Evolutionary conservation across 495 filamentous ascomycete genomes (phyloP), one percentile per base, ranked within the genome.

Genomic region (Xylaria cubensis): DNA sequence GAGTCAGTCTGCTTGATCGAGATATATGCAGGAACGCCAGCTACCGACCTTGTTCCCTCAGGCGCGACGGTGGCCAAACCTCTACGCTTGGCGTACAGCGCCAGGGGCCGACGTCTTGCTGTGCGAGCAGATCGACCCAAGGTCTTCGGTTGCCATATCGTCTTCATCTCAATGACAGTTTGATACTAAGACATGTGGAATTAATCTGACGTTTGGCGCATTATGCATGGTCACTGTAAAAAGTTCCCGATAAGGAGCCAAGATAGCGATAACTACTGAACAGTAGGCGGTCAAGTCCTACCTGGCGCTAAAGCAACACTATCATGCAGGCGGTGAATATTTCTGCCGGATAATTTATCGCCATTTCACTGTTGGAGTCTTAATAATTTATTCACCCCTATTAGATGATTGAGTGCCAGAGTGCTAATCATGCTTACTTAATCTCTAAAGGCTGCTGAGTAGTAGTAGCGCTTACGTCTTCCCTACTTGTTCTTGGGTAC

Each of bases 61-160:
- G 64, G 62, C 61, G 79, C 76, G 15, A 83, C 78, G 1, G 81
- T 83, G 59, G 82, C 83, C 71, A 85, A 80, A n/a, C 72, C 72
- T 58, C 76, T 80, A 59, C 70, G 68, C 39, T 71, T 69, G 59
- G 67, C 26, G 65, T 64, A 64, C 39, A 53, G 24, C 39, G 67
- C 58, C 64, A 62, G 24, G 39, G 73, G 67, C 10, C 71, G 69
- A 29, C 63, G 70, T 72, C 70, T 65, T 36, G 73, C 7, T 50
- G 65, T 53, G 36, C 67, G 26, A 65, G 36, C 72, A 13, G 77
- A 77, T 69, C 81, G 76, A 15, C 73, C 74, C 17, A 84, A 71
- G 15, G 79, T 79, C 63, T 78, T 73, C 12, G 78, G 72, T 53
- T 81, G 76, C 75, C 80, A 80, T 39, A 79, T 72, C 73, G 74